phyloP scores from a whole-genome alignment of 2,329 filamentous ascomycete genomes.

The Colletotrichum eleusines region DNA sequence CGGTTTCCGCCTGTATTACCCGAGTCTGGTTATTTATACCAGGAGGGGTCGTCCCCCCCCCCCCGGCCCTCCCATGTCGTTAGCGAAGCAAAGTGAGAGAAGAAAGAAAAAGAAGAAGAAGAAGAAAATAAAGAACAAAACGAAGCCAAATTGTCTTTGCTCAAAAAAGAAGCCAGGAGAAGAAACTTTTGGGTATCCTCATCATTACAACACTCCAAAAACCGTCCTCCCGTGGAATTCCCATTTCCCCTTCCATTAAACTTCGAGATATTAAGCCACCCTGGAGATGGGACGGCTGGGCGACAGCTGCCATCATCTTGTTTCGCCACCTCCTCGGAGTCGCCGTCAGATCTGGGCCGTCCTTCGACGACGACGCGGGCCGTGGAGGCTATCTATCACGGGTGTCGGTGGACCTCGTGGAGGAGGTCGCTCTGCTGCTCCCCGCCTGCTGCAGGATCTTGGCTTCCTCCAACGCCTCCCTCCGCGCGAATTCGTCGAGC shows the following conservation, averaged over 20 bases:
- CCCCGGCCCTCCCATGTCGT: too few species aligned
- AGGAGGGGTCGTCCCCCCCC: neutral
- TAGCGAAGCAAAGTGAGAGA: too few species aligned
- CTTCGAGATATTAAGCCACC: constrained; percentile 7
- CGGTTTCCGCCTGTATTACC: neutral
- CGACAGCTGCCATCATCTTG: neutral
- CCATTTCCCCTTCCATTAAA: constrained; percentile 1
- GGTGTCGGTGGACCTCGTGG: constrained; percentile 39
- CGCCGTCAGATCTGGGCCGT: neutral
- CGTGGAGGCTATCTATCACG: neutral
- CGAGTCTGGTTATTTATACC: constrained; percentile 2
- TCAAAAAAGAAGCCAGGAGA: constrained; percentile 2
- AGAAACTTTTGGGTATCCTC: constrained; percentile 35
- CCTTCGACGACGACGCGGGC: neutral
- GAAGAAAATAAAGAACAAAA: neutral
- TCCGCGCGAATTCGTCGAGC: constrained; percentile 43
- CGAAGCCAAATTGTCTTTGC: constrained; percentile 6
- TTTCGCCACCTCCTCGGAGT: neutral
- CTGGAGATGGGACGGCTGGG: neutral
- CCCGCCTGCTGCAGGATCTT: constrained; percentile 40
- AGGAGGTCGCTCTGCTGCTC: constrained; percentile 40
- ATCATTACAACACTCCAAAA: constrained; percentile 34
- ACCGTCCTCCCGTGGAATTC: constrained; percentile 15
- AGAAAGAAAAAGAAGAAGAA: too few species aligned
- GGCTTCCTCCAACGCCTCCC: constrained; percentile 41